Evolutionary conservation across 257 asterid species (phyloP), one percentile per base, ranked within the genome.

Genomic region (Salvia hispanica): DNA sequence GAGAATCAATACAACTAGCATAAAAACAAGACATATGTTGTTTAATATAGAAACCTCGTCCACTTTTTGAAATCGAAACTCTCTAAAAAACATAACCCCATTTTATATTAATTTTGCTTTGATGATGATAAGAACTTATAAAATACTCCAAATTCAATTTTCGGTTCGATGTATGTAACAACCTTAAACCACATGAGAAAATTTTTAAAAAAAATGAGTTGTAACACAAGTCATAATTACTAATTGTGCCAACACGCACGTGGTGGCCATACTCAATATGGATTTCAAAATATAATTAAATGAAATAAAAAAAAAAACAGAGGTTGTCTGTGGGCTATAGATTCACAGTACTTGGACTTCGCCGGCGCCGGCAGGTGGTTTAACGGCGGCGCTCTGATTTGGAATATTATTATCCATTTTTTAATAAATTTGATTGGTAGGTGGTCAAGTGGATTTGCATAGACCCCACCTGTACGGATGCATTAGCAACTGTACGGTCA

Each of bases 401-500:
- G 15, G 28, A 14, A 7, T 14, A 48, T 6, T 47, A 47, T 25
- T 48, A 8, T 11, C 6, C 25, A 53, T 9, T 21, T 21, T 52
- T 2, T 14, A 21, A 65, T 15, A 12, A 33, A 44, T 16, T 34
- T 46, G n/a, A n/a, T n/a, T n/a, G n/a, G n/a, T 40, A 9, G 47
- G 45, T 25, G 11, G 47, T 34, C 10, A 34, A 8, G 34, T 33
- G 36, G 9, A 53, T 3, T 9, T 6, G 45, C 25, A 7, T 62
- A 39, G 72, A 63, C 58, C 59, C 75, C 72, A 74, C 72, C 75
- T 70, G 79, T 75, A 75, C 75, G 76, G 69, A 51, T 63, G 63
- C 79, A 67, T 62, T 64, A 50, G 34, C 72, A 74, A 44, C 55
- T 68, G 72, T 67, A 55, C 75, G 72, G 60, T 21, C 66, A 11